These are phyloP conservation scores for Chaetomium strumarium DNA, from an alignment of 2,329 filamentous ascomycete species.

Conservation along the genomic window DNA sequence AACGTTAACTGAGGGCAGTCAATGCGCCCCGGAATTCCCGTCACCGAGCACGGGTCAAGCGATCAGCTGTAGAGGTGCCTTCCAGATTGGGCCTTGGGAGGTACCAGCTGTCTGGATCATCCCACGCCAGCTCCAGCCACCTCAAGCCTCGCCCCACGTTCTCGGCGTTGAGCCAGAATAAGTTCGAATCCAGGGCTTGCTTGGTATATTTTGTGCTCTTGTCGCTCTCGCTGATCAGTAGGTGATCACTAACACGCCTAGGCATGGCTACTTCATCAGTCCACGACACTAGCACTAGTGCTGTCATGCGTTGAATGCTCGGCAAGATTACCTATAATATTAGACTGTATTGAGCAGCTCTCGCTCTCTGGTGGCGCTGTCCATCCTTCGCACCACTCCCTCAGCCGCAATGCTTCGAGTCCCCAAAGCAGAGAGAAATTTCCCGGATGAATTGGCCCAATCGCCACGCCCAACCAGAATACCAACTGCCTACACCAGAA, in stretches of 20 bases:
- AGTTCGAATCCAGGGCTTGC: not conserved
- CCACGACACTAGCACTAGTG: too few relatives aligned
- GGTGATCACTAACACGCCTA: too few relatives aligned
- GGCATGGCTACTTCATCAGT: too few relatives aligned
- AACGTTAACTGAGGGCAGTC: not conserved
- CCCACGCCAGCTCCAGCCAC: constrained; percentile 11
- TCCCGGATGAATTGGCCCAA: not conserved
- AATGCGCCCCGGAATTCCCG: too few relatives aligned
- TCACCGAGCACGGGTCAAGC: too few relatives aligned
- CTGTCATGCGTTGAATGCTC: not conserved
- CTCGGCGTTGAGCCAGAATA: not conserved
- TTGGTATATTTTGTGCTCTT: not conserved
- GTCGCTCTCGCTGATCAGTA: too few relatives aligned
- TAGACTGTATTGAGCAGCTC: not conserved
- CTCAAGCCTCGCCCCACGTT: constrained; percentile 5
- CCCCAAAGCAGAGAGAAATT: constrained; percentile 6
- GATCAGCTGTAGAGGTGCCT: too few relatives aligned
- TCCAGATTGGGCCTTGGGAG: not conserved
- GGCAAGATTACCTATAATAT: not conserved
- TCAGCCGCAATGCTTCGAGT: constrained; percentile 9
- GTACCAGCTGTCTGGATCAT: constrained; percentile 16
- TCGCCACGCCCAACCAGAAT: too few relatives aligned
- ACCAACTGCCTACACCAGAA: too few relatives aligned
- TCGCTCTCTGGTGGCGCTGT: not conserved
- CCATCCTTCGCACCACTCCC: not conserved